Percentiles rank a stretch among this genome's conserved stretches.
These are phyloP conservation scores for Lophium mytilinum DNA, from an alignment of 495 filamentous ascomycete genomes.

Conservation along the genomic window DNA sequence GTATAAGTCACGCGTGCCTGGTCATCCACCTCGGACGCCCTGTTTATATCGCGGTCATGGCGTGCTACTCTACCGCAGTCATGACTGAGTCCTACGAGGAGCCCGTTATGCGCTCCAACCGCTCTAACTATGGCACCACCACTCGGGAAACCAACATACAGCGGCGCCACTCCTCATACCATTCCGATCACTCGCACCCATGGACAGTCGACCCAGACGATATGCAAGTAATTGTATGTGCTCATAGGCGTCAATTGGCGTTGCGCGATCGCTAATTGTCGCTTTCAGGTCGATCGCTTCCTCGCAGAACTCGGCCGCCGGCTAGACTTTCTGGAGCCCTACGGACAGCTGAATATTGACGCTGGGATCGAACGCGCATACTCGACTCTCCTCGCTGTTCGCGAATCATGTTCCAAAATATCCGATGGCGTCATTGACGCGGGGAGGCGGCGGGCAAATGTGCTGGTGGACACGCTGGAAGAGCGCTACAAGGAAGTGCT, in stretches of 20 bases:
- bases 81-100: constrained; percentile 20
- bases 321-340: constrained; percentile 81
- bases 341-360: constrained; percentile 76
- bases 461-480: constrained; percentile 93
- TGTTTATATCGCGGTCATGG: constrained; percentile 12
- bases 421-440: constrained; percentile 85
- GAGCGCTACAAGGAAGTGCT: constrained; percentile 82
- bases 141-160: constrained; percentile 3
- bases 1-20: neutral
- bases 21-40: neutral
- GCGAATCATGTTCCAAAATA: constrained; percentile 79
- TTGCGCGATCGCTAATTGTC: neutral
- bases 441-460: constrained; percentile 70
- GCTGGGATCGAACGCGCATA: constrained; percentile 74
- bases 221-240: constrained; percentile 20
- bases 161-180: constrained; percentile 24
- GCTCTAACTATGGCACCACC: constrained; percentile 16
- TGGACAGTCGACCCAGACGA: constrained; percentile 23
- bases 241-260: neutral
- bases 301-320: constrained; percentile 78
- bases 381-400: constrained; percentile 75
- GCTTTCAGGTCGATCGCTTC: constrained; percentile 73
- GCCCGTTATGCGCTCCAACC: constrained; percentile 1
- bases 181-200: constrained; percentile 8
- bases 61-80: constrained; percentile 15